phyloP scores from a whole-genome alignment of 371 early-diverging fungal species.

The Saksenaea vasiformis region DNA sequence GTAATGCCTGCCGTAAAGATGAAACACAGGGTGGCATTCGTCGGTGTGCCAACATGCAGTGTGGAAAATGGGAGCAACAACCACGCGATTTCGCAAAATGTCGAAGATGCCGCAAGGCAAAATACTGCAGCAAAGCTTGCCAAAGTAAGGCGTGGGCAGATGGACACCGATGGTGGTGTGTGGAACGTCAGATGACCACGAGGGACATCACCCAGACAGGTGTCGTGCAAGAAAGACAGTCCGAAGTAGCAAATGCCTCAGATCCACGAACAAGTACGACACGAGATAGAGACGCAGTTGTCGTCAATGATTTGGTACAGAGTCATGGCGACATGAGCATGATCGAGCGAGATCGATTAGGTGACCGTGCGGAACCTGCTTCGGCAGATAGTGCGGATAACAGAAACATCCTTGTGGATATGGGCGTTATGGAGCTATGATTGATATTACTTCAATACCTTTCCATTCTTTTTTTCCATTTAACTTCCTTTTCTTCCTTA shows the following conservation, averaged over 20 bases:
- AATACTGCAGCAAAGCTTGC: conserved; percentile 77
- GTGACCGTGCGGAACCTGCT: not conserved
- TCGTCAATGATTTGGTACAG: conserved; percentile 1
- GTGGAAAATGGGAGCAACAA: conserved; percentile 72
- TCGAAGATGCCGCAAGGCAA: conserved; percentile 79
- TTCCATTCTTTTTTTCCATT: not conserved
- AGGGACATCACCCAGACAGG: conserved; percentile 1
- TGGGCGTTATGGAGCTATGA: conserved; percentile 19
- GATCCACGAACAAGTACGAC: not conserved
- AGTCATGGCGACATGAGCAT: conserved; percentile 11
- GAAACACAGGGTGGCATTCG: conserved; percentile 70
- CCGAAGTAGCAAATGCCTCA: not conserved
- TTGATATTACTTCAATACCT: not conserved
- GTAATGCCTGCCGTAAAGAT: conserved; percentile 80
- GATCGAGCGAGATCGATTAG: conserved; percentile 9
- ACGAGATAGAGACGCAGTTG: not conserved
- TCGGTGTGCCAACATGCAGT: conserved; percentile 73
- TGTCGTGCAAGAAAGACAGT: not conserved
- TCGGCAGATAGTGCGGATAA: conserved; percentile 8
- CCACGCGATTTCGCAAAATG: conserved; percentile 81
- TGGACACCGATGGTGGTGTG: conserved; percentile 82
- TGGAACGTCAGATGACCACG: conserved; percentile 46
- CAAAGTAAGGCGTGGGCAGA: conserved; percentile 77
- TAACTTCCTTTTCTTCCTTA: not conserved
- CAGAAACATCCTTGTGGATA: conserved; percentile 10